These are phyloP conservation scores for Clausena lansium DNA, from an alignment of 345 rosid genomes.

Conservation along the genomic window DNA sequence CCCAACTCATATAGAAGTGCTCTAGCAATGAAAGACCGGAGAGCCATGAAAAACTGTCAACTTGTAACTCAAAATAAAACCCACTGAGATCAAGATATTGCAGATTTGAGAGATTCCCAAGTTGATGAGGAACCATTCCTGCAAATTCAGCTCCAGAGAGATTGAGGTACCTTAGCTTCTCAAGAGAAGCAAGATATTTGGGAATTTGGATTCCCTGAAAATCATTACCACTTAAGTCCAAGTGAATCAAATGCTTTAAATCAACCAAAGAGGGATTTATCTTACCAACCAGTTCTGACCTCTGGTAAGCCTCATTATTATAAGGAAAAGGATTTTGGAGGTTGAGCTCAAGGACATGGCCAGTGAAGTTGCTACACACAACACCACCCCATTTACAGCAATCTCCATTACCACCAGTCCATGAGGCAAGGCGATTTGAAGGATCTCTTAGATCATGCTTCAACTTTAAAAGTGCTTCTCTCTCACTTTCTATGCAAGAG, in stretches of 20 bases:
- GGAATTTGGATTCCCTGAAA: conserved; percentile 8
- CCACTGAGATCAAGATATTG: conserved; percentile 11
- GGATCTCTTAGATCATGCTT: conserved; percentile 20
- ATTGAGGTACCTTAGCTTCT: conserved; percentile 16
- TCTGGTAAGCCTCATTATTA: not conserved
- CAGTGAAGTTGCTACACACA: conserved; percentile 18
- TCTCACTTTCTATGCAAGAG: conserved; percentile 19
- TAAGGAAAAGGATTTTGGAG: not conserved
- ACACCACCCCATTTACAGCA: conserved; percentile 33
- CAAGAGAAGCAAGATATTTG: conserved; percentile 5
- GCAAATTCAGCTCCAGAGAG: conserved; percentile 18
- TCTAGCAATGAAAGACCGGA: not conserved
- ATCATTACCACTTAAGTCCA: conserved; percentile 24
- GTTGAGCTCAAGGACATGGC: conserved; percentile 23
- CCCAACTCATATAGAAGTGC: not conserved
- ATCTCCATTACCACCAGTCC: conserved; percentile 14
- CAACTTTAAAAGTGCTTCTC: conserved; percentile 20
- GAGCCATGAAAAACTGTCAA: conserved; percentile 27
- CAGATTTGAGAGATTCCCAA: conserved; percentile 29
- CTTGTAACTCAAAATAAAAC: not conserved
- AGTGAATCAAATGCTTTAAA: conserved; percentile 17
- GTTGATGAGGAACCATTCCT: conserved; percentile 24
- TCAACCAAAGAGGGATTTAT: conserved; percentile 21
- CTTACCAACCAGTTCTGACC: conserved; percentile 15
- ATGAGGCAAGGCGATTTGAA: conserved; percentile 19